Evolutionary conservation across 1,139 yeast genomes (phyloP), one percentile per base, ranked within the genome.

Genomic region (Kodamaea ohmeri): DNA sequence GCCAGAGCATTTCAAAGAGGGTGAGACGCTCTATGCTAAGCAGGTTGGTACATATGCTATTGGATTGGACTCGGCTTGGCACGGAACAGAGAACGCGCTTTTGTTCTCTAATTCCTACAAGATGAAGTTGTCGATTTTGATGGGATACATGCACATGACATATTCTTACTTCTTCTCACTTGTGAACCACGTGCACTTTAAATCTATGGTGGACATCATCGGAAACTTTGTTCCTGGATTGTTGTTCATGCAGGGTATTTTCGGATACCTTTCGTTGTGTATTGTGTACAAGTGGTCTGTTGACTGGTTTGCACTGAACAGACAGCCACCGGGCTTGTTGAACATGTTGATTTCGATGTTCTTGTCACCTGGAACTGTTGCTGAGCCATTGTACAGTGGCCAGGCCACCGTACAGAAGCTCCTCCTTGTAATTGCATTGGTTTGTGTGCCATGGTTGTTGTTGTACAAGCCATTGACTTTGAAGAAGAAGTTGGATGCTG

Each of bases 291-390:
- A 85, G 59, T 85, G 95, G 95, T 67, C 80, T 16, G 76, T 80
- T 42, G 81, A 84, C 58, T 85, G 95, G 95, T 68, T 73, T 43
- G 78, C 72, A n/a, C 71, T 78, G 39, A 74, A 65, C 2, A 66
- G 74, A 53, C 87, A 83, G 40, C 90, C 94, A 6, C 95, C 95
- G 30, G 86, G 89, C 29, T 70, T 85, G 52, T 71, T 85, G 59
- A 84, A 84, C 58, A 84, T 84, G 88, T 70, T 85, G 56, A 85
- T 85, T 52, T 78, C 80, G 42, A 85, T 85, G 94, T 84, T 85
- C 51, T 71, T 85, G 49, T 61, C 88, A 2, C 95, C 95, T 11
- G 94, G 94, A 15, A 71, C 64, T 4, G 73, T 84, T 38, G 86
- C 76, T 8, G 90, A 81, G 44, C 77, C 73, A 35, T 67, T 85